Evolutionary conservation across 1,139 yeast species (phyloP).

Genomic region (Candida anutae): DNA sequence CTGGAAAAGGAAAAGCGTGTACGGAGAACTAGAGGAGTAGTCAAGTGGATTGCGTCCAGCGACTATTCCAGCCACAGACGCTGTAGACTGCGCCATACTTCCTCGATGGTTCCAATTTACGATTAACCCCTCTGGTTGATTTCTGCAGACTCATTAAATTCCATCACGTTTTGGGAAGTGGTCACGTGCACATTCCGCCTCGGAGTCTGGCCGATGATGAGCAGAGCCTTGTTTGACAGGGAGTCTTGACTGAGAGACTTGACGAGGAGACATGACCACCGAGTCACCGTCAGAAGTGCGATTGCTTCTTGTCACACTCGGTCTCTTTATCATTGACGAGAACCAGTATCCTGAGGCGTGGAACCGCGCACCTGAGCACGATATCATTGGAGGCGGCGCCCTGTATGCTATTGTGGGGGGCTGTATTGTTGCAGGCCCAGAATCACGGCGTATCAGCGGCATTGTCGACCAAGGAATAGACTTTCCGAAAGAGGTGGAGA

Average conservation of each 20-base stretch:
- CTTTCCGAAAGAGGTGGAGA: constrained; percentile 47
- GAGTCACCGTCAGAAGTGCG: too few species aligned
- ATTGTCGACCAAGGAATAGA: constrained; percentile 76
- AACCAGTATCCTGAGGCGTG: constrained; percentile 48
- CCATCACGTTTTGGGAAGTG: too few species aligned
- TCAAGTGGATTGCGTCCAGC: constrained; percentile 64
- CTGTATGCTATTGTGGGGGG: constrained; percentile 78
- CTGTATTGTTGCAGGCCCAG: constrained; percentile 40
- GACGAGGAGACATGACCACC: too few species aligned
- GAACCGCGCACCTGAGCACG: constrained; percentile 31
- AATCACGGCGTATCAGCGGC: constrained; percentile 44
- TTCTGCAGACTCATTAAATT: too few species aligned
- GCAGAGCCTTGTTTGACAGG: too few species aligned
- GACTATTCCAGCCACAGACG: constrained; percentile 53
- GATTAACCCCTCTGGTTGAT: too few species aligned
- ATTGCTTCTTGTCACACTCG: constrained; percentile 46
- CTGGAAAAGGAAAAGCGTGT: constrained; percentile 56
- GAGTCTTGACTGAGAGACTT: too few species aligned
- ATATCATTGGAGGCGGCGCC: constrained; percentile 88
- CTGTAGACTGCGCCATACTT: too few species aligned
- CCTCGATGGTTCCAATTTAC: too few species aligned
- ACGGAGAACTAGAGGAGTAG: constrained; percentile 48
- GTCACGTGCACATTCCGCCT: too few species aligned
- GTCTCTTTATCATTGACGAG: constrained; percentile 91
- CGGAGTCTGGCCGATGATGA: too few species aligned